These are phyloP conservation scores for Phytophthora agathidicida DNA, from an alignment of 352 stramenopile genomes.

Conservation along the genomic window DNA sequence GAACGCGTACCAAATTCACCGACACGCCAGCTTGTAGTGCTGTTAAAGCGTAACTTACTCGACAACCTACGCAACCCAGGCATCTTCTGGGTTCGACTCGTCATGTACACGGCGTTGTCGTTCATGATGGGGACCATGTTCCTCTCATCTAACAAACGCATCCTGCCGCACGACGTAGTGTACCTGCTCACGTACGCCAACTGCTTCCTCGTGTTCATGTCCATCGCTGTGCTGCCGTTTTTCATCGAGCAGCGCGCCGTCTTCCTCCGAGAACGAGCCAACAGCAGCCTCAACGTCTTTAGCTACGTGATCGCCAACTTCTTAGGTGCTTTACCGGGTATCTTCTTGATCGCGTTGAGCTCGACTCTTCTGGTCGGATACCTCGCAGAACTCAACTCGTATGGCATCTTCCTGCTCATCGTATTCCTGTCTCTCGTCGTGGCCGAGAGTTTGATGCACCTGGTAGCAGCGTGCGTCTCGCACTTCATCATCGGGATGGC, in stretches of 20 bases:
- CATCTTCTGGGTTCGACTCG: slow-evolving; percentile 75
- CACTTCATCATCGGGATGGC: slow-evolving; percentile 90
- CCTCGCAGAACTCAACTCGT: slow-evolving; percentile 56
- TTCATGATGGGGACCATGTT: slow-evolving; percentile 82
- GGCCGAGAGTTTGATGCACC: slow-evolving; percentile 79
- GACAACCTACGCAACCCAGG: slow-evolving; percentile 73
- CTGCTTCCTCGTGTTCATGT: slow-evolving; percentile 93
- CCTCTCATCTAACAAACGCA: slow-evolving; percentile 32
- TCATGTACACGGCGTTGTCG: slow-evolving; percentile 80
- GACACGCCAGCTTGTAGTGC: slow-evolving; percentile 50
- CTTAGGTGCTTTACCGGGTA: slow-evolving; percentile 66
- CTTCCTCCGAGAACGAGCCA: slow-evolving; percentile 75
- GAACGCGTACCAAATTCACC: slow-evolving; percentile 38
- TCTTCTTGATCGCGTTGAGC: slow-evolving; percentile 62
- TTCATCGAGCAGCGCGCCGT: slow-evolving; percentile 88
- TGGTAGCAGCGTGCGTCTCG: slow-evolving; percentile 69
- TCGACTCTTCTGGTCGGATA: slow-evolving; percentile 54
- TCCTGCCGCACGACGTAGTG: slow-evolving; percentile 40
- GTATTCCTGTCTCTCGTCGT: slow-evolving; percentile 76
- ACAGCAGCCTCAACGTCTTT: slow-evolving; percentile 62
- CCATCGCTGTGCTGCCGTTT: slow-evolving; percentile 81
- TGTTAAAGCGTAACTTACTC: slow-evolving; percentile 59
- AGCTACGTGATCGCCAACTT: slow-evolving; percentile 82
- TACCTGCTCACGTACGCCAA: slow-evolving; percentile 87
- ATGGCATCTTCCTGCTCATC: slow-evolving; percentile 62